phyloP scores from a whole-genome alignment of 805 yeast species.

The Saturnispora ahearnii region DNA sequence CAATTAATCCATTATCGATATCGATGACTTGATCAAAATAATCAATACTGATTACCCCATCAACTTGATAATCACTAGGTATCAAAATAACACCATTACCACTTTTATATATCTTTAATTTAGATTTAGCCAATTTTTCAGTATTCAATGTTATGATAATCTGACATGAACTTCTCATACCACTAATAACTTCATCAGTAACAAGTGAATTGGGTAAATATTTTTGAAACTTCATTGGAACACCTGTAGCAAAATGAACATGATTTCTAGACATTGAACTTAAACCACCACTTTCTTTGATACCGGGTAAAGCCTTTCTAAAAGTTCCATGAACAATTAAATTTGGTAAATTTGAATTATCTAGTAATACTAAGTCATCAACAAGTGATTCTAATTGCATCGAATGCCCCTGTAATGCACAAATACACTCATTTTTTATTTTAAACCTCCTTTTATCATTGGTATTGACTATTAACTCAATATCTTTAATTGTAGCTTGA shows the following conservation, averaged over 20 bases:
- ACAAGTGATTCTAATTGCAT: slow-evolving; percentile 24
- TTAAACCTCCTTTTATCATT: slow-evolving; percentile 70
- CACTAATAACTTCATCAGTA: slow-evolving; percentile 44
- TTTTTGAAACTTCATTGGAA: slow-evolving; percentile 28
- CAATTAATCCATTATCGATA: slow-evolving; percentile 6
- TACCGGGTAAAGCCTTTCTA: slow-evolving; percentile 35
- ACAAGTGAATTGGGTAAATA: background rate
- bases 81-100: slow-evolving; percentile 69
- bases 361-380: slow-evolving; percentile 13
- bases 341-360: slow-evolving; percentile 35
- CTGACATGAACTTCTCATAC: slow-evolving; percentile 53
- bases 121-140: slow-evolving; percentile 35
- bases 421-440: slow-evolving; percentile 34
- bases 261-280: slow-evolving; percentile 70
- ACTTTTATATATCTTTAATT: slow-evolving; percentile 49
- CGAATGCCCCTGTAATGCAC: slow-evolving; percentile 95
- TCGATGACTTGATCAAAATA: slow-evolving; percentile 32
- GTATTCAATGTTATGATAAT: slow-evolving; percentile 59
- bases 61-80: slow-evolving; percentile 37
- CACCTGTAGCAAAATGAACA: slow-evolving; percentile 70
- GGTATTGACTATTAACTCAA: slow-evolving; percentile 48
- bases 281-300: slow-evolving; percentile 48
- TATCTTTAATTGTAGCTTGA: slow-evolving; percentile 46
- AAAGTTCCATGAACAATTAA: slow-evolving; percentile 77
- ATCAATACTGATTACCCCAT: slow-evolving; percentile 40